These are phyloP conservation scores for Amphirosellinia nigrospora DNA, from an alignment of 495 filamentous ascomycete genomes.

Conservation along the genomic window DNA sequence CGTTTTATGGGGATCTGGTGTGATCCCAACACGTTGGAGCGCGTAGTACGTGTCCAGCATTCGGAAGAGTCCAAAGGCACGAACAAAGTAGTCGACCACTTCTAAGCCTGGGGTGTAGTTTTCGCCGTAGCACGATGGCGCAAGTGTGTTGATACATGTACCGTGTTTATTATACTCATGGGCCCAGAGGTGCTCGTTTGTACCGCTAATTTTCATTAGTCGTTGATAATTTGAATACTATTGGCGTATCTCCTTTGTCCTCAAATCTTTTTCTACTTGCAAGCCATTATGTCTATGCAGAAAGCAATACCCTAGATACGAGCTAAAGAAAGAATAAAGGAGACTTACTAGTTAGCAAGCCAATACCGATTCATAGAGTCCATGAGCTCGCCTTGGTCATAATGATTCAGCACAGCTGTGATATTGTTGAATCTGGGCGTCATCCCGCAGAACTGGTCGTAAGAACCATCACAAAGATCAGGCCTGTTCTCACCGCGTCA, in stretches of 20 bases:
- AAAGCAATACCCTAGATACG: background rate
- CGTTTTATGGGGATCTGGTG: constrained; percentile 62
- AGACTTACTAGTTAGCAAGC: constrained; percentile 57
- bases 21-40: constrained; percentile 67
- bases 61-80: constrained; percentile 67
- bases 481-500: constrained; percentile 55
- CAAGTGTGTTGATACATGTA: constrained; percentile 74
- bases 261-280: background rate
- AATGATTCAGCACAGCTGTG: constrained; percentile 65
- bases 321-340: background rate
- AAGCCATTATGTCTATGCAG: background rate
- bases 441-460: constrained; percentile 73
- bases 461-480: constrained; percentile 85
- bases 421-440: constrained; percentile 74
- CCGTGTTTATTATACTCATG: constrained; percentile 92
- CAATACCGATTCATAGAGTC: constrained; percentile 80
- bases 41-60: constrained; percentile 60
- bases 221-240: background rate
- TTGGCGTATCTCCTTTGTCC: background rate
- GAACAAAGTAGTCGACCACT: constrained; percentile 67
- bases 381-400: constrained; percentile 67
- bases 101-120: constrained; percentile 64
- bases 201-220: constrained; percentile 44
- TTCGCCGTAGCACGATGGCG: constrained; percentile 71
- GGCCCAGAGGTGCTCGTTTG: constrained; percentile 75